Percentiles rank a stretch among this genome's conserved stretches.
Evolutionary conservation across 2,329 filamentous ascomycete genomes (phyloP).

Genomic region (Aspergillus niger): DNA sequence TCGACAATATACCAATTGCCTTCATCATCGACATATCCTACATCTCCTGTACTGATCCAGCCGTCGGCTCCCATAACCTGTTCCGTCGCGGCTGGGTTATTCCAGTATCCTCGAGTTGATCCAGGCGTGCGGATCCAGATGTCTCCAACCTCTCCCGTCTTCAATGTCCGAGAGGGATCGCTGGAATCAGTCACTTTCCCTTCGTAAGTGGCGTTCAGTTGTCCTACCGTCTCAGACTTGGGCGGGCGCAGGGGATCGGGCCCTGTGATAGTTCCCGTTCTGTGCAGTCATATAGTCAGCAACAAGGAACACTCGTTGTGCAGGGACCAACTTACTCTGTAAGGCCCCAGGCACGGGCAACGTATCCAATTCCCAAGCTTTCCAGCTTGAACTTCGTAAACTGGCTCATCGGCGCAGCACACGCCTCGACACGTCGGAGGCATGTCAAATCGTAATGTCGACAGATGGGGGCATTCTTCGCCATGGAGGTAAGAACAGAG

Average conservation of each 20-base stretch:
- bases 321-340: neutral
- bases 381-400: neutral
- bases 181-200: neutral
- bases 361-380: neutral
- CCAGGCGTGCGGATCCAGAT: slow-evolving; percentile 1
- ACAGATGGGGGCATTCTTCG: neutral
- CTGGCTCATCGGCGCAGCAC: neutral
- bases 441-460: neutral
- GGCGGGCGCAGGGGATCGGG: neutral
- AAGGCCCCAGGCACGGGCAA: neutral
- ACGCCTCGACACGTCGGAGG: neutral
- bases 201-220: neutral
- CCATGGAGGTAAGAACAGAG: neutral
- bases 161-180: neutral
- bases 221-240: neutral
- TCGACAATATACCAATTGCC: slow-evolving; percentile 1
- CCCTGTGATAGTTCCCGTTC: neutral
- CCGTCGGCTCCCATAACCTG: neutral
- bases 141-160: neutral
- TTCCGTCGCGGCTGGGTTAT: neutral
- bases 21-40: neutral
- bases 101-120: neutral
- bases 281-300: neutral
- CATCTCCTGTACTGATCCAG: neutral
- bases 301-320: too few species aligned